A percentile compares a stretch with the other conserved stretches of the same genome.
Evolutionary conservation across 768 basidiomycete genomes (phyloP).

Genomic region (Lyophyllum semitale): DNA sequence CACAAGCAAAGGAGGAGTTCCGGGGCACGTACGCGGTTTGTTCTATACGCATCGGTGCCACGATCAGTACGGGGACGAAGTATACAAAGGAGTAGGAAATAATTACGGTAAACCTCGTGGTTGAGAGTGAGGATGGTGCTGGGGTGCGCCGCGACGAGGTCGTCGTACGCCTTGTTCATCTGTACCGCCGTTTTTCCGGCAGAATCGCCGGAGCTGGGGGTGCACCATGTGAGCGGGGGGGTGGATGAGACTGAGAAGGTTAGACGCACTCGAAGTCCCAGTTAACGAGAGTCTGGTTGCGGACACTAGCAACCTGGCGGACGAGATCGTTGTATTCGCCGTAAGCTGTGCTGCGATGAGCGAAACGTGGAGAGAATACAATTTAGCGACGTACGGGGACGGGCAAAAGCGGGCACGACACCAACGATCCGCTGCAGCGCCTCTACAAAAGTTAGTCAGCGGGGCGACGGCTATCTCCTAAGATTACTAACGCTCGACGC

Average conservation of each 20-base stretch:
- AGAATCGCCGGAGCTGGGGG: slow-evolving; percentile 30
- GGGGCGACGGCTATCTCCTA: too few species aligned
- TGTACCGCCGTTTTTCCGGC: slow-evolving; percentile 22
- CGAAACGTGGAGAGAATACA: not conserved
- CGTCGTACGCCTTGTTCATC: slow-evolving; percentile 24
- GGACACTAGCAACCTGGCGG: slow-evolving; percentile 27
- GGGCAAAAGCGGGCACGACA: slow-evolving; percentile 46
- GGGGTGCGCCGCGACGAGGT: slow-evolving; percentile 19
- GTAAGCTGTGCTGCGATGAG: slow-evolving; percentile 38
- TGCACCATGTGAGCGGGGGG: not conserved
- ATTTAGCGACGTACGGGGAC: slow-evolving; percentile 36
- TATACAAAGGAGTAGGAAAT: too few species aligned
- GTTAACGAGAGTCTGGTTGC: too few species aligned
- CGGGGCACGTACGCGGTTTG: slow-evolving; percentile 27
- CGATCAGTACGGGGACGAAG: too few species aligned
- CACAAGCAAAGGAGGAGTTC: too few species aligned
- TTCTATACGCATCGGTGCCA: slow-evolving; percentile 13
- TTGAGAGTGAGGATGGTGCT: slow-evolving; percentile 33
- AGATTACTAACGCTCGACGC: slow-evolving; percentile 44
- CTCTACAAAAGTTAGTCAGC: slow-evolving; percentile 32
- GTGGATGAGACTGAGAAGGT: not conserved
- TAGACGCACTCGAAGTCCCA: slow-evolving; percentile 43
- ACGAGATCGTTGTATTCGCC: too few species aligned
- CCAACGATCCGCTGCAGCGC: slow-evolving; percentile 44
- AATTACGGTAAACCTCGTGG: too few species aligned